Evolutionary conservation across 768 basidiomycete species (phyloP).

Genomic region (Pulveroboletus frians): DNA sequence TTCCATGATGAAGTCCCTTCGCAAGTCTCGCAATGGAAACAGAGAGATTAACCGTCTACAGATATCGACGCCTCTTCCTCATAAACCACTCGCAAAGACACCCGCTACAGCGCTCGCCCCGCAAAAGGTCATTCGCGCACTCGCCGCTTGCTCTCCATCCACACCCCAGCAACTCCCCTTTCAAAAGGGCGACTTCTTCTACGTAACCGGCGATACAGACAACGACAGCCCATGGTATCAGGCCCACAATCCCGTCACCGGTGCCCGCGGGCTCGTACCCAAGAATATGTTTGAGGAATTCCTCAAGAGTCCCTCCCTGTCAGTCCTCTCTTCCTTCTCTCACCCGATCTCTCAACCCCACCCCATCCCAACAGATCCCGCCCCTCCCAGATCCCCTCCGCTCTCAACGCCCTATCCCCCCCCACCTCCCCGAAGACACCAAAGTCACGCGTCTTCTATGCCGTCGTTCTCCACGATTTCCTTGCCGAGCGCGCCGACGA

Average conservation of each 20-base stretch:
- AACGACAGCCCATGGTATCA: slow-evolving; percentile 71
- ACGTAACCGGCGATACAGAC: slow-evolving; percentile 77
- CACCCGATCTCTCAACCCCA: not conserved
- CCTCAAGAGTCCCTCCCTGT: slow-evolving; percentile 58
- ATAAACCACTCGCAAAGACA: slow-evolving; percentile 45
- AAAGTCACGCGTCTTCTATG: slow-evolving; percentile 75
- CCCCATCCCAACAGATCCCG: slow-evolving; percentile 31
- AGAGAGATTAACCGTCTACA: slow-evolving; percentile 55
- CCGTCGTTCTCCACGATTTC: slow-evolving; percentile 94
- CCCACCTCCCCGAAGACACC: slow-evolving; percentile 30
- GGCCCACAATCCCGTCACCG: slow-evolving; percentile 89
- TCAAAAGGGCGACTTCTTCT: slow-evolving; percentile 94
- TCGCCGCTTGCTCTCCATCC: slow-evolving; percentile 57
- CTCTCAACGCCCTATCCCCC: slow-evolving; percentile 24
- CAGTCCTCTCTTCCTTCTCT: not conserved
- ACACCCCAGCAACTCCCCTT: slow-evolving; percentile 87
- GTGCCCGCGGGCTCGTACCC: slow-evolving; percentile 88
- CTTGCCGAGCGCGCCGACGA: slow-evolving; percentile 94
- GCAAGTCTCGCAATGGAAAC: slow-evolving; percentile 60
- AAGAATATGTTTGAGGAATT: slow-evolving; percentile 88
- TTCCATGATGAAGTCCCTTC: slow-evolving; percentile 68
- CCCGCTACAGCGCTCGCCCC: slow-evolving; percentile 72
- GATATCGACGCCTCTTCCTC: slow-evolving; percentile 65
- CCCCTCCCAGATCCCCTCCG: slow-evolving; percentile 32
- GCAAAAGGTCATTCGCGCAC: slow-evolving; percentile 91